These are phyloP conservation scores for Dryas alaskensis DNA, from an alignment of 306 rosid genomes.

Conservation along the genomic window DNA sequence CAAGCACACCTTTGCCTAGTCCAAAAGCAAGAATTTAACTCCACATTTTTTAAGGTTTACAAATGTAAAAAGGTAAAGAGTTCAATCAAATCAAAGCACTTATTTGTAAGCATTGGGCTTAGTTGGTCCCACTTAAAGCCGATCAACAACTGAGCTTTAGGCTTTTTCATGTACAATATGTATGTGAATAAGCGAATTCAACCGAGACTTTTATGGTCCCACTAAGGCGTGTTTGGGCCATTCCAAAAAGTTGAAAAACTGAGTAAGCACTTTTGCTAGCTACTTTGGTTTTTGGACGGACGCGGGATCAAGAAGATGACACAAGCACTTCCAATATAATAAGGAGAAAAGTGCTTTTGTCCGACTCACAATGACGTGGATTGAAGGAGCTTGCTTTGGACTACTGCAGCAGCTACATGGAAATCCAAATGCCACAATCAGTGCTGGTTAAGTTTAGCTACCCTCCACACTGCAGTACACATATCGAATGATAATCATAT, in stretches of 20 bases:
- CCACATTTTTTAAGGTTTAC: too few relatives aligned
- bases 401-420: not conserved
- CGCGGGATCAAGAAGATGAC: constrained; percentile 44
- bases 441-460: not conserved
- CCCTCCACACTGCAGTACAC: too few relatives aligned
- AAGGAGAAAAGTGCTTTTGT: constrained; percentile 41
- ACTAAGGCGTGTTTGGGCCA: constrained; percentile 20
- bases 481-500: too few relatives aligned
- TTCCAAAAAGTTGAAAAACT: constrained; percentile 22
- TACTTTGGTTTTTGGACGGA: constrained; percentile 18
- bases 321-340: constrained; percentile 25
- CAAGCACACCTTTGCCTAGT: too few relatives aligned
- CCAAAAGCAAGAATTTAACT: not conserved
- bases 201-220: constrained; percentile 14
- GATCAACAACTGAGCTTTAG: too few relatives aligned
- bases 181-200: constrained; percentile 20
- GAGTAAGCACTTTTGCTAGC: not conserved
- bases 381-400: constrained; percentile 10
- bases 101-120: not conserved
- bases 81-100: not conserved
- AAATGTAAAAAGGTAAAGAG: not conserved
- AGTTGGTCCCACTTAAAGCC: constrained; percentile 25
- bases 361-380: constrained; percentile 54
- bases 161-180: too few relatives aligned
- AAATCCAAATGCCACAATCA: not conserved